A percentile compares a stretch with the other conserved stretches of the same genome.
phyloP scores from a whole-genome alignment of 1,139 yeast genomes.

The Zygoascus hellenicus region DNA sequence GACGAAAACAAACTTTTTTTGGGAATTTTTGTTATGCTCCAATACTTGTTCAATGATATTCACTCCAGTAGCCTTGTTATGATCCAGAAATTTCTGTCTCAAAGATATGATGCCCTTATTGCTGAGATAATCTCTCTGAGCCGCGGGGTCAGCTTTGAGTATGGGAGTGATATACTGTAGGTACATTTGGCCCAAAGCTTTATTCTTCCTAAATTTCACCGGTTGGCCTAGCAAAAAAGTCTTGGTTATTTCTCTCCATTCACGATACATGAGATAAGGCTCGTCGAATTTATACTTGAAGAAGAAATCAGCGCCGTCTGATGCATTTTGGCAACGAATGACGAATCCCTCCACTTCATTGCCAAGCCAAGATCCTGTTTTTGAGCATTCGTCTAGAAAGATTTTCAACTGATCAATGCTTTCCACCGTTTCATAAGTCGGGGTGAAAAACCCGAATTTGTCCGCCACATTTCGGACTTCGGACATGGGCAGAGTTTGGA shows the following conservation, averaged over 20 bases:
- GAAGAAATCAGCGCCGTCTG: constrained; percentile 46
- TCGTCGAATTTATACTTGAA: constrained; percentile 95
- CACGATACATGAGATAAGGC: constrained; percentile 86
- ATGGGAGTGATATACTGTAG: constrained; percentile 57
- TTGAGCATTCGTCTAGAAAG: constrained; percentile 53
- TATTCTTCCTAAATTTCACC: constrained; percentile 19
- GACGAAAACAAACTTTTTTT: constrained; percentile 54
- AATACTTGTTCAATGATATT: constrained; percentile 21
- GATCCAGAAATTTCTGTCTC: constrained; percentile 53
- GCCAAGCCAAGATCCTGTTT: constrained; percentile 65
- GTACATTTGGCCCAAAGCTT: constrained; percentile 58
- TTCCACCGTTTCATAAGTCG: constrained; percentile 25
- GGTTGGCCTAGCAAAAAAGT: constrained; percentile 39
- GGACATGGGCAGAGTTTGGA: constrained; percentile 58
- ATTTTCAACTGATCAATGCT: constrained; percentile 40
- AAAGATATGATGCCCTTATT: constrained; percentile 74
- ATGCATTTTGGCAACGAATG: constrained; percentile 48
- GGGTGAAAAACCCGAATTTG: constrained; percentile 65
- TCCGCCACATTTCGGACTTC: constrained; percentile 56
- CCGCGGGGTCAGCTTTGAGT: constrained; percentile 38
- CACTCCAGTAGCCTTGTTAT: constrained; percentile 43
- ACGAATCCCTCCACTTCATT: constrained; percentile 92
- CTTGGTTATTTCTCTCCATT: constrained; percentile 82
- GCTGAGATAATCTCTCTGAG: constrained; percentile 42
- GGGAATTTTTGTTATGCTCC: constrained; percentile 2